Conservation (phyloP, 1,139 yeast species). For the Torulaspora pretoriensis region DNA sequence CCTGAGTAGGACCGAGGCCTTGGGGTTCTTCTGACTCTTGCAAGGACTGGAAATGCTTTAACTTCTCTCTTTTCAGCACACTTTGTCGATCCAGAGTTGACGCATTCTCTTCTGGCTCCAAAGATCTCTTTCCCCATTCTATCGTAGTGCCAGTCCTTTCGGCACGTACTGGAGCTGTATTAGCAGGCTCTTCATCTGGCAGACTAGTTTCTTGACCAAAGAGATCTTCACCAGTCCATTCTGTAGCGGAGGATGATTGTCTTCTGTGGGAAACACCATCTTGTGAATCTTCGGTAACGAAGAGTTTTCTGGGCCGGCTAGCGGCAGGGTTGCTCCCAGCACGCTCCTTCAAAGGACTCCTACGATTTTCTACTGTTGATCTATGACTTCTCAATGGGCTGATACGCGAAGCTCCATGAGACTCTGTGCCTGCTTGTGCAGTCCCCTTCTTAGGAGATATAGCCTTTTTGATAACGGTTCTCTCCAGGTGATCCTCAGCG, state of each 20-base stretch:
- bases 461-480: conserved; percentile 7
- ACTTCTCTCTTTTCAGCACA: conserved; percentile 30
- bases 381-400: conserved; percentile 18
- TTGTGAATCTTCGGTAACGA: conserved; percentile 15
- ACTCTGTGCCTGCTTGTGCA: conserved; percentile 1
- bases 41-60: conserved; percentile 24
- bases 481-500: conserved; percentile 6
- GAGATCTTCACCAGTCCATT: conserved; percentile 7
- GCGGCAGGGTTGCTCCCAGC: conserved; percentile 1
- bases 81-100: conserved; percentile 21
- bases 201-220: background rate
- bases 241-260: conserved; percentile 3
- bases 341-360: conserved; percentile 9
- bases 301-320: conserved; percentile 12
- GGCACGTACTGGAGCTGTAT: conserved; percentile 9
- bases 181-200: conserved; percentile 2
- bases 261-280: background rate
- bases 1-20: conserved; percentile 41
- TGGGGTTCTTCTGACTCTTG: conserved; percentile 8
- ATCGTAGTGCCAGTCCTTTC: conserved; percentile 28
- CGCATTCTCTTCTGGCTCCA: conserved; percentile 7
- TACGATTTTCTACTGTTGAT: conserved; percentile 7
- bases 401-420: conserved; percentile 6
- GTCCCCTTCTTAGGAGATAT: conserved; percentile 18
- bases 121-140: conserved; percentile 29